phyloP scores from a whole-genome alignment of 148 eudicot genomes.

The Rhododendron ovatum region DNA sequence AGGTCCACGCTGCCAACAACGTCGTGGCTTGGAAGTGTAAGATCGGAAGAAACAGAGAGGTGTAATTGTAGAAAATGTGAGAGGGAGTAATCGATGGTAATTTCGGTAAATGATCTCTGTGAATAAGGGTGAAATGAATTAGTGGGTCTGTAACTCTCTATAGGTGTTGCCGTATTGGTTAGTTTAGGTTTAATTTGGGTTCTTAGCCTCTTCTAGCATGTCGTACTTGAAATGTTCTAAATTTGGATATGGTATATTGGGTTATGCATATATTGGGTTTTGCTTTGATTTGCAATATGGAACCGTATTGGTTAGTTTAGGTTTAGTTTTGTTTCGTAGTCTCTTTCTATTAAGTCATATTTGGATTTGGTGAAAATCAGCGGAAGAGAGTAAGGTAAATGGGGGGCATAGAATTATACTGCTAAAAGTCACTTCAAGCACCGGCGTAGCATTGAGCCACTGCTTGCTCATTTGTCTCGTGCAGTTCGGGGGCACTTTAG shows the following conservation, averaged over 20 bases:
- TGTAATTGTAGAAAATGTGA: too few relatives aligned
- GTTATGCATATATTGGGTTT: background rate
- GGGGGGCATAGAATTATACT: background rate
- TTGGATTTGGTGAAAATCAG: background rate
- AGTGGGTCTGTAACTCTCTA: background rate
- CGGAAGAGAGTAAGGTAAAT: background rate
- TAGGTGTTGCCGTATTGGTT: background rate
- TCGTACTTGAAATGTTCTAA: background rate
- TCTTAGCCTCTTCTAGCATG: background rate
- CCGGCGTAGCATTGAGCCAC: background rate
- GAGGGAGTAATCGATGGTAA: too few relatives aligned
- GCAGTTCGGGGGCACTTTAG: too few relatives aligned
- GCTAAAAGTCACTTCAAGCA: background rate
- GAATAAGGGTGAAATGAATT: background rate
- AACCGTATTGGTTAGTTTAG: background rate
- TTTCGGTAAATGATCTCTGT: too few relatives aligned
- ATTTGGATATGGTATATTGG: background rate
- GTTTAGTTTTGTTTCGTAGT: background rate
- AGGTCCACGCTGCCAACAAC: slow-evolving; percentile 30
- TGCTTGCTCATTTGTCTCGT: too few relatives aligned
- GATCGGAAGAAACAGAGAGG: too few relatives aligned
- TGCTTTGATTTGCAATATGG: background rate
- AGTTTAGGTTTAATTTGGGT: background rate
- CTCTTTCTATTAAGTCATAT: background rate
- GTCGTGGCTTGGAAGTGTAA: too few relatives aligned